Base-by-base conservation (phyloP, 176 grass and related monocot species). In the Otatea glauca region DNA sequence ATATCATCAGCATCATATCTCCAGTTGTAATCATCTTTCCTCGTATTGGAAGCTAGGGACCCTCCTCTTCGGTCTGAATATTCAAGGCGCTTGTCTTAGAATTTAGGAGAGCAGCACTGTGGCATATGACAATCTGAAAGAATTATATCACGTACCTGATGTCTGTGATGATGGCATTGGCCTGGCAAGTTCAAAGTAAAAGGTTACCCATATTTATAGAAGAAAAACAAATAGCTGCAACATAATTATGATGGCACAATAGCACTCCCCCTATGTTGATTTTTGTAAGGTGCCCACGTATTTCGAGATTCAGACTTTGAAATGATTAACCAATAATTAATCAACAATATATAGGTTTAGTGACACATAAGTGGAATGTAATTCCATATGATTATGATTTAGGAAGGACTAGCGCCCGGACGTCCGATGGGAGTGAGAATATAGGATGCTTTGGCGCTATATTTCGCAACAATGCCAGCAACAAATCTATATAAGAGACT, bases 1-100 rank as follows among this genome's bases (percentile, higher is more conserved):
- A 94, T 76, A 59, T 94, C 93, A 74, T 99, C 93, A 6, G 84
- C 88, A 55, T 94, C 91, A 21, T 96, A 99, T 86, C 88, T 88
- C 96, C 96, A 96, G 65, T 81, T 96, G 79, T 99, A 96, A 45
- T 96, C 96, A 75, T 96, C 96, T 74, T 99, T 99, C 79, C 96
- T 86, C 17, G 25, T 67, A 76, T 56, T 86, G 12, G 90, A 83
- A 27, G 60, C 75, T 18, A 86, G 90, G 51, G 88, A 92, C 5
- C 91, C 92, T 29, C 79, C 87, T 90, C 90, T 91, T 68, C 88
- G 83, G 47, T 95, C 88, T 93, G 79, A 85, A 83, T 74, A 21
- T 10, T 49, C 12, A 88, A 68, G 74, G 29, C 6, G 45, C 38
- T 69, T 70, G 15, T 68, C 58, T 82, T 48, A 70, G 58, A 76